Conservation (phyloP, 331 rosid species). For the Malus hybrid region DNA sequence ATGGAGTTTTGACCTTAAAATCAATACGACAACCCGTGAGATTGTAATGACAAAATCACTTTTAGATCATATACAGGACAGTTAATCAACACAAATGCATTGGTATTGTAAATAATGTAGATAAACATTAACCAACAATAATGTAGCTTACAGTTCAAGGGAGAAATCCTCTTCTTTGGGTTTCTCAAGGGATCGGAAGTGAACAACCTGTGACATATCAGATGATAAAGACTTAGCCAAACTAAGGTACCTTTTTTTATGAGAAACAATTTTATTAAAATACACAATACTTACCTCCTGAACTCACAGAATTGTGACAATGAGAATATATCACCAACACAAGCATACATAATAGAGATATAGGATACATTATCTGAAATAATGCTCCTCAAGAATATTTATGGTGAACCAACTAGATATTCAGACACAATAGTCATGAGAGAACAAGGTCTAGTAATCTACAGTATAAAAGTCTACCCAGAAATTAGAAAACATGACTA, state of each 20-base stretch:
- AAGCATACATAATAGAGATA: background rate
- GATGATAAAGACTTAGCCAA: conserved; percentile 7
- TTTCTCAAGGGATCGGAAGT: conserved; percentile 73
- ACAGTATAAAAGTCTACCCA: background rate
- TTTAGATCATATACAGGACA: background rate
- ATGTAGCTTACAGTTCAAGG: conserved; percentile 62
- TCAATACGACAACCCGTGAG: conserved; percentile 2
- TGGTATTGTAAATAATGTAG: conserved; percentile 5
- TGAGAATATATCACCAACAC: background rate
- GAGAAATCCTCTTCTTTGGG: conserved; percentile 89
- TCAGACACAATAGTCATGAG: background rate
- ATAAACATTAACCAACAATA: conserved; percentile 22
- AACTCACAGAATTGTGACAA: background rate
- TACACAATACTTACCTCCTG: background rate
- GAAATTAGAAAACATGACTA: background rate
- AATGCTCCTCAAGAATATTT: background rate
- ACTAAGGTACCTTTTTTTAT: background rate
- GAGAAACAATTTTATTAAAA: background rate
- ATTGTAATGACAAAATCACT: conserved; percentile 14
- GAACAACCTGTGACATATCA: conserved; percentile 63
- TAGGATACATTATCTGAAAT: background rate
- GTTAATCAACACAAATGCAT: conserved; percentile 1
- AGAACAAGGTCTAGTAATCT: background rate
- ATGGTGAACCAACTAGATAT: background rate
- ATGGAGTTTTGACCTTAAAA: conserved; percentile 68